Base-by-base conservation (phyloP, 2,329 filamentous ascomycete species). In the Aspergillus candidus region DNA sequence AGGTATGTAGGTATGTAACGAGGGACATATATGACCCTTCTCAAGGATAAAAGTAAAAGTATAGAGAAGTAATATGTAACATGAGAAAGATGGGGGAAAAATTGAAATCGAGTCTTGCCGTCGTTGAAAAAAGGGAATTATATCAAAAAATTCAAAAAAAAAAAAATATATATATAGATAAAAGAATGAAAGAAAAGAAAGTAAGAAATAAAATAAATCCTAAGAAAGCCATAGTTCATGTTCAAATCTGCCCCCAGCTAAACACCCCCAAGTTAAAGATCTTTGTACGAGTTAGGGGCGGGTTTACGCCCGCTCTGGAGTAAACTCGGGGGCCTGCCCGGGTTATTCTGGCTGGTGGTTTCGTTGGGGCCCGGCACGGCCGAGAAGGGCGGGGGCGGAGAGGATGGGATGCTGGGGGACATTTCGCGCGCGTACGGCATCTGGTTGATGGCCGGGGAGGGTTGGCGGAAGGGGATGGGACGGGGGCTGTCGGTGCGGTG, bases 301-400 rank as follows among this genome's bases (percentile, higher is more conserved):
- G 67, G 63, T 43, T 63, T 63, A 41, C 65, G 60, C 12, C 67
- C 68, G 43, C 62, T 65, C 48, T 68, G 63, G 43, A 70, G 49
- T 30, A 70, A 52, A 60, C 62, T 70, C 8, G 68, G 67, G 31
- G 67, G 65, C 48, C 65, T 57, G 46, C 60, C 57, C 47, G 54
- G 45, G 22, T 59, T 55, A 27, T 27, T 27, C 22, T 27, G 22
- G 22, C 52, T 47, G 35, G 57, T 50, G 32, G 40, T 30, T 36
- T 56, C 45, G 12, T 45, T 32, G 41, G 47, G 35, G 32, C 37
- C 49, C 32, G 47, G 50, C 32, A 43, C 50, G 11, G 56, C 43
- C 6, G 53, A 50, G 46, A 61, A 63, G 11, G 59, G 51, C n/a
- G 62, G 62, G n/a, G 61, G 60, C 4, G 61, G 57, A 3, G 62